Conservation (phyloP, 352 stramenopile genomes). For the Globisporangium middletonii region DNA sequence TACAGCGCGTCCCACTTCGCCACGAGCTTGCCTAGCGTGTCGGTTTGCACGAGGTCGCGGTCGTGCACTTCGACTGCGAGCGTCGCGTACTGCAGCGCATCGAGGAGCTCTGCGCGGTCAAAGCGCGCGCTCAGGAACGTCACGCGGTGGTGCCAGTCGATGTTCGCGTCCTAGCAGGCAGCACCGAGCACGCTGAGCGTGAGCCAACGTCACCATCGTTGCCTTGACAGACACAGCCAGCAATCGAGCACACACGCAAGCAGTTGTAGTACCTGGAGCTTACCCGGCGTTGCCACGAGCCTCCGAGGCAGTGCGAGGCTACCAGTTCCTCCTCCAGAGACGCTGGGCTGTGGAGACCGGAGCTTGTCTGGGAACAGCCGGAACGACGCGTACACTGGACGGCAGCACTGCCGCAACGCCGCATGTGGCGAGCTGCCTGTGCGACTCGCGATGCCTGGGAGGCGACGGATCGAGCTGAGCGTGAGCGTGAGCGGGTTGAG, state of each 20-base stretch:
- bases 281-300: conserved; percentile 21
- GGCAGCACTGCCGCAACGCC: conserved; percentile 35
- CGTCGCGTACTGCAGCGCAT: conserved; percentile 32
- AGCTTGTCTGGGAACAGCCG: conserved; percentile 43
- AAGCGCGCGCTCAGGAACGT: conserved; percentile 50
- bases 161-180: conserved; percentile 11
- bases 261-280: conserved; percentile 34
- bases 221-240: neutral
- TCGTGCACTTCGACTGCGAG: conserved; percentile 63
- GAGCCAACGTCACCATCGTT: neutral
- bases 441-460: conserved; percentile 39
- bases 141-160: conserved; percentile 42
- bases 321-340: neutral
- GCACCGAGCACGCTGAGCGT: neutral
- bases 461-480: conserved; percentile 26
- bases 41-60: conserved; percentile 45
- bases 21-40: conserved; percentile 28
- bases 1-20: conserved; percentile 60
- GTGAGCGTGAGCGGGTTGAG: conserved; percentile 71
- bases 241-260: neutral
- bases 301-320: neutral
- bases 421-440: conserved; percentile 29
- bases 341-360: neutral
- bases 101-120: conserved; percentile 29
- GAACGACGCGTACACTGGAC: conserved; percentile 49